These are phyloP conservation scores for Ophioceras dolichostomum DNA, from an alignment of 2,329 filamentous ascomycete genomes.

Conservation along the genomic window DNA sequence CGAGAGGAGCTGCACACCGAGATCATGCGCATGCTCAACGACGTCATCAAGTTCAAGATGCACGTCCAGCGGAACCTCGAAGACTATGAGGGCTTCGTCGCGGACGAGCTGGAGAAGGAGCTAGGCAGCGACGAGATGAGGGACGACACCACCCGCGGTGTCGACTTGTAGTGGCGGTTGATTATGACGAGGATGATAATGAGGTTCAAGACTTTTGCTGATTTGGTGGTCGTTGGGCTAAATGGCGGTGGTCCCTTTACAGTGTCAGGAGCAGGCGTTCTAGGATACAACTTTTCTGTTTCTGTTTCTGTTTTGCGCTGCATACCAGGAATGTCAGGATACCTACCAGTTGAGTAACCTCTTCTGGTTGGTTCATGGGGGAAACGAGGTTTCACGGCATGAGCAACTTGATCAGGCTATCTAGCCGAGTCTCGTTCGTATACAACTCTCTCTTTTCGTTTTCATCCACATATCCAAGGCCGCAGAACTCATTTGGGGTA, in stretches of 20 bases:
- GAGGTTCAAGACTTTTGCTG: too few species aligned
- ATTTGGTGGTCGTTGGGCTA: too few species aligned
- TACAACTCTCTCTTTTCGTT: not conserved
- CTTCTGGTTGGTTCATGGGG: too few species aligned
- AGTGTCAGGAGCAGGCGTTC: too few species aligned
- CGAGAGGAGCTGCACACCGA: conserved; percentile 98
- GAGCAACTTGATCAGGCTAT: not conserved
- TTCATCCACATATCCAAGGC: not conserved
- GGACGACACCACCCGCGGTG: conserved; percentile 40
- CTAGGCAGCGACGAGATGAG: conserved; percentile 49
- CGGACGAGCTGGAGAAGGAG: conserved; percentile 83
- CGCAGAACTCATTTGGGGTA: not conserved
- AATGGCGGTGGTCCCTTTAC: too few species aligned
- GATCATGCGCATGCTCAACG: conserved; percentile 90
- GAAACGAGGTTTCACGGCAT: not conserved
- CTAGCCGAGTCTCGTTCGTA: not conserved
- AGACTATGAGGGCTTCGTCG: conserved; percentile 87
- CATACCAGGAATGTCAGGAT: too few species aligned
- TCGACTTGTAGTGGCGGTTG: conserved; percentile 37
- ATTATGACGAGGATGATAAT: too few species aligned
- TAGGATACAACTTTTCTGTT: not conserved
- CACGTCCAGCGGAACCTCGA: conserved; percentile 88
- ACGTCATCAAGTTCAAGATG: conserved; percentile 97
- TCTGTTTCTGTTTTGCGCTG: too few species aligned
- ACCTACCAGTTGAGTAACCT: too few species aligned